Conservation (phyloP, 1,284 basidiomycete genomes). For the Boletellus deceptivus region DNA sequence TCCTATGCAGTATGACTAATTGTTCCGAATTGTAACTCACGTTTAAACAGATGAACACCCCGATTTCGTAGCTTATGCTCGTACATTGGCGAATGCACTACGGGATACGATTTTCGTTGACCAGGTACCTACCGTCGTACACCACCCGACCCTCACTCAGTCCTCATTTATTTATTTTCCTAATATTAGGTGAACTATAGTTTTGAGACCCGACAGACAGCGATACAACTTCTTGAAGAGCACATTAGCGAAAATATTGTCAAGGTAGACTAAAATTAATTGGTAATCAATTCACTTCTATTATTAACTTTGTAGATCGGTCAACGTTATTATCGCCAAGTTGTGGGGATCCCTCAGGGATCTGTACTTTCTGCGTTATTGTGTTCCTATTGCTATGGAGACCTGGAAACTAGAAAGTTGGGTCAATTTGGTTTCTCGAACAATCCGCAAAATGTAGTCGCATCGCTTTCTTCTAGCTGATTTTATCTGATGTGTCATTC, state of each 20-base stretch:
- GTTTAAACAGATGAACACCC: slow-evolving; percentile 59
- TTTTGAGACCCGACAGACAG: slow-evolving; percentile 53
- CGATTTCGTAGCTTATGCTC: slow-evolving; percentile 69
- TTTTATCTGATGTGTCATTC: not conserved
- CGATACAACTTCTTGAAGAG: slow-evolving; percentile 77
- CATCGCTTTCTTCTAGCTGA: not conserved
- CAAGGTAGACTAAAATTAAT: slow-evolving; percentile 50
- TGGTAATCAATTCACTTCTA: not conserved
- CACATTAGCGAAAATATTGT: slow-evolving; percentile 93
- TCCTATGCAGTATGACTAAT: slow-evolving; percentile 1
- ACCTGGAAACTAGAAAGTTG: slow-evolving; percentile 65
- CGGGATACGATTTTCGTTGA: slow-evolving; percentile 86
- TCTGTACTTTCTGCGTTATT: slow-evolving; percentile 87
- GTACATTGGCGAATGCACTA: slow-evolving; percentile 60
- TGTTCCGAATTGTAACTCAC: not conserved
- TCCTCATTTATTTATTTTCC: not conserved
- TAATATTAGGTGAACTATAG: slow-evolving; percentile 57
- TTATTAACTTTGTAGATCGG: slow-evolving; percentile 59
- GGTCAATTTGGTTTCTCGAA: slow-evolving; percentile 57
- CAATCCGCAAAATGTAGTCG: slow-evolving; percentile 57
- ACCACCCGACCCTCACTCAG: not conserved
- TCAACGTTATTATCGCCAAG: slow-evolving; percentile 76
- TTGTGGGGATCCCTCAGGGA: slow-evolving; percentile 93
- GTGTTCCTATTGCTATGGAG: slow-evolving; percentile 93
- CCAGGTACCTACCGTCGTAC: slow-evolving; percentile 47